phyloP scores from a whole-genome alignment of 2,329 filamentous ascomycete species.

The Aspergillus texensis region DNA sequence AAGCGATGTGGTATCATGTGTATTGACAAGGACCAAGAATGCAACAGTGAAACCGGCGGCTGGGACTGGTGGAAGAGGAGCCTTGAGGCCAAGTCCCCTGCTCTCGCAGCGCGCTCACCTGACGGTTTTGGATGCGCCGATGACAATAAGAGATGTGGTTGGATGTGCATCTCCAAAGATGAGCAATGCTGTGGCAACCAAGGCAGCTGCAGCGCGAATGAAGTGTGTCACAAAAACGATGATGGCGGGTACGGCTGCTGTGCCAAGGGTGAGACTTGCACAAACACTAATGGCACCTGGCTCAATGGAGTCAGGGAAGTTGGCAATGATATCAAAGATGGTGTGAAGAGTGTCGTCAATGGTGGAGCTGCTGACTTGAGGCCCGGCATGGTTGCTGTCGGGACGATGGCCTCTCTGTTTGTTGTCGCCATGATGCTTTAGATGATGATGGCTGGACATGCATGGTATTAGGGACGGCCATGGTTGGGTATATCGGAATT shows the following conservation, averaged over 20 bases:
- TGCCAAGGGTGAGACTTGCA: background rate
- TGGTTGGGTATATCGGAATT: background rate
- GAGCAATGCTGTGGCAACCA: background rate
- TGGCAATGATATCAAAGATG: background rate
- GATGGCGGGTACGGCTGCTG: background rate
- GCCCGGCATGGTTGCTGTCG: background rate
- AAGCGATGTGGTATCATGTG: background rate
- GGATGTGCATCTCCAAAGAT: background rate
- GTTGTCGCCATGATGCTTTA: background rate
- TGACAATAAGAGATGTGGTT: background rate
- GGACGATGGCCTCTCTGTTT: background rate
- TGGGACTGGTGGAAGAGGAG: background rate
- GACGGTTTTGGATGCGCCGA: background rate
- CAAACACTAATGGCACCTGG: background rate
- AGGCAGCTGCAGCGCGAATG: background rate
- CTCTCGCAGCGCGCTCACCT: background rate
- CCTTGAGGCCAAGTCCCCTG: background rate
- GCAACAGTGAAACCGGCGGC: background rate
- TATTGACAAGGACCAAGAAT: background rate
- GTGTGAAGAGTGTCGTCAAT: background rate
- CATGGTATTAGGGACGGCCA: background rate
- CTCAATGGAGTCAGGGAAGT: background rate
- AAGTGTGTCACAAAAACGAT: background rate
- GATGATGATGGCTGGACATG: background rate
- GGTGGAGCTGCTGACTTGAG: background rate